Evolutionary conservation across 345 rosid genomes (phyloP), one percentile per base, ranked within the genome.

Genomic region (Euclidium syriacum): DNA sequence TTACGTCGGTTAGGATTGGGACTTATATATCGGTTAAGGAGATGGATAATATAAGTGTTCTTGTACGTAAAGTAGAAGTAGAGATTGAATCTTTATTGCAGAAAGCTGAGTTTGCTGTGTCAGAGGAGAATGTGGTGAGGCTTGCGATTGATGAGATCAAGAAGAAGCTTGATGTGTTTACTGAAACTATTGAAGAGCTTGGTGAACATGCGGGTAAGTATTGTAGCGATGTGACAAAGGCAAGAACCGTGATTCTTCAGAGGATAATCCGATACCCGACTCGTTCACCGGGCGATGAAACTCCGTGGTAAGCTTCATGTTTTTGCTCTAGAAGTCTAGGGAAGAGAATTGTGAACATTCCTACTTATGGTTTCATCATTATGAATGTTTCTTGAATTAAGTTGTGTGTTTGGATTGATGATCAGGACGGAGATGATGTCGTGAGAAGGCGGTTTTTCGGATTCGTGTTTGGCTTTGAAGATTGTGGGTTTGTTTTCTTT

Each of bases 61-160:
- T 90, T 30, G 85, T 83, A 38, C 65, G 36, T 57, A 76, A 66
- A 76, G 69, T 84, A 44, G 80, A 87, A 74, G 70, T 82, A 1
- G 67, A 74, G 71, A 80, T 94, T 0, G 83, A 83, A n/a, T 75
- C 87, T 12, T 6, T 85, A 41, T 34, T 81, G 80, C 67, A 74
- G 52, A 78, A 62, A 18, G 83, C 83, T 12, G 77, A 77, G 63
- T 75, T 94, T 58, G 90, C 84, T 19, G 51, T 75, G 7, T 14
- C 41, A 17, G 85, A 82, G 17, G 95, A 85, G 42, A 83, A 75
- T 34, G 80, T 62, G 0, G 70, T 85, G 77, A 82, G 68, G 69
- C 65, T 89, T 32, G 94, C 79, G 2, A 84, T 92, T 43, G 91
- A 78, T 9, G 97, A 89, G 77, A 87, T 92, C 70, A 87, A 78